A percentile compares a stretch with the other conserved stretches of the same genome.
Conservation (phyloP, 1,139 yeast species). For the Sporopachydermia cereana region DNA sequence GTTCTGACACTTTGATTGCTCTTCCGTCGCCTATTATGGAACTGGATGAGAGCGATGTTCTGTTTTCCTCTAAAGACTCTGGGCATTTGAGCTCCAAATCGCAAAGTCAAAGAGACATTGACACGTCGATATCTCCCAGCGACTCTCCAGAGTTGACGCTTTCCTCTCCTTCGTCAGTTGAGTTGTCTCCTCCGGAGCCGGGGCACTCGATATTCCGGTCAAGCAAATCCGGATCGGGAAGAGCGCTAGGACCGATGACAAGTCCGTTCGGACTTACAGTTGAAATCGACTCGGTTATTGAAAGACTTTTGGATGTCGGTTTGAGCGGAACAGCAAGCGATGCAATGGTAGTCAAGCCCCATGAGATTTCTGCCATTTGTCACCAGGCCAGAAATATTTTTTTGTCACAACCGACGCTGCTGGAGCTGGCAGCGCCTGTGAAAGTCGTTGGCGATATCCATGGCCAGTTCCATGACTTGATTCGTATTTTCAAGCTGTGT, state of each 20-base stretch:
- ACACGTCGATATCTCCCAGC: neutral
- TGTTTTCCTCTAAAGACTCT: neutral
- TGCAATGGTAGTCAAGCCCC: conserved; percentile 73
- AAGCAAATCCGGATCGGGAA: neutral
- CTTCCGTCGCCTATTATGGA: neutral
- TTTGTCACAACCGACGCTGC: conserved; percentile 74
- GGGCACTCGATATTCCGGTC: neutral
- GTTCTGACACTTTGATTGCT: neutral
- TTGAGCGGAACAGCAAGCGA: conserved; percentile 89
- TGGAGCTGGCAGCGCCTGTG: conserved; percentile 90
- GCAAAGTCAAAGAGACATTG: neutral
- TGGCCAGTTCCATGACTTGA: conserved; percentile 88
- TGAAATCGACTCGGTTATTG: conserved; percentile 82
- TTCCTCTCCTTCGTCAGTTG: neutral
- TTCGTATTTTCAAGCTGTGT: conserved; percentile 86
- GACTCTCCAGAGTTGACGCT: neutral
- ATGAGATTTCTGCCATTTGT: conserved; percentile 80
- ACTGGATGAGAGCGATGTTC: conserved; percentile 2
- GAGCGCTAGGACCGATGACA: neutral
- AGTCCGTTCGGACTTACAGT: conserved; percentile 26
- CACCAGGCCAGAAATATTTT: conserved; percentile 81
- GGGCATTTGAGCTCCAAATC: neutral
- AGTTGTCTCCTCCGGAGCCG: neutral
- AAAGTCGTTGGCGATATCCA: conserved; percentile 97
- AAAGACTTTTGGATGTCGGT: conserved; percentile 86